These are phyloP conservation scores for Rutstroemia sp. DNA, from an alignment of 2,329 filamentous ascomycete species.

Conservation along the genomic window DNA sequence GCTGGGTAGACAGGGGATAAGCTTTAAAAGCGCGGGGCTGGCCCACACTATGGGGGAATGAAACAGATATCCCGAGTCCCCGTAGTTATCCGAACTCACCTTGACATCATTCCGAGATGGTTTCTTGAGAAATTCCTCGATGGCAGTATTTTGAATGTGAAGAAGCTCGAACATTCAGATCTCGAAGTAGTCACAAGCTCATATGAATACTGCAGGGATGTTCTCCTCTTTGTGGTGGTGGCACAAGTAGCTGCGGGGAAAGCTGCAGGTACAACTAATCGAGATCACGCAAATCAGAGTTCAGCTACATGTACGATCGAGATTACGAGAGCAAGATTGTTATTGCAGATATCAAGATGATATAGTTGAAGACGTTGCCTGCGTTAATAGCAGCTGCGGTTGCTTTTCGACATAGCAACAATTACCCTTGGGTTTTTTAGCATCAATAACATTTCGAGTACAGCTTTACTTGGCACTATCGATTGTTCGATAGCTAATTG, in stretches of 20 bases:
- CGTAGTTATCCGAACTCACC: conserved; percentile 2
- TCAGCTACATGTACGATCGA: neutral
- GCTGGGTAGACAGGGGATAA: conserved; percentile 1
- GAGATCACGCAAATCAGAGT: neutral
- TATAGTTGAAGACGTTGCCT: too few species aligned
- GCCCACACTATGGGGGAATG: too few species aligned
- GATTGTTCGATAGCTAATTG: too few species aligned
- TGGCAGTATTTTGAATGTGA: neutral
- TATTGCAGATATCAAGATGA: neutral
- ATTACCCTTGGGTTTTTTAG: too few species aligned
- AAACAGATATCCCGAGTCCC: too few species aligned
- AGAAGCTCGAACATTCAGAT: neutral
- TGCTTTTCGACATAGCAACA: too few species aligned
- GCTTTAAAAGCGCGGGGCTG: conserved; percentile 4
- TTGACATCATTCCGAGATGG: conserved; percentile 1
- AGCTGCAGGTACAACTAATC: conserved; percentile 1
- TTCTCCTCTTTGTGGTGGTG: neutral
- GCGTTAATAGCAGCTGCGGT: too few species aligned
- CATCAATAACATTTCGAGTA: too few species aligned
- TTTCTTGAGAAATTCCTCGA: neutral
- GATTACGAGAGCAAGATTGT: neutral
- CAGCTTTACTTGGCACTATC: too few species aligned
- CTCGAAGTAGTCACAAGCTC: neutral
- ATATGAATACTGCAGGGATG: neutral
- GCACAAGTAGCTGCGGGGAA: conserved; percentile 8